A percentile compares a stretch with the other conserved stretches of the same genome.
These are phyloP conservation scores for Fusarium chlamydosporum DNA, from an alignment of 2,329 filamentous ascomycete genomes.

Conservation along the genomic window DNA sequence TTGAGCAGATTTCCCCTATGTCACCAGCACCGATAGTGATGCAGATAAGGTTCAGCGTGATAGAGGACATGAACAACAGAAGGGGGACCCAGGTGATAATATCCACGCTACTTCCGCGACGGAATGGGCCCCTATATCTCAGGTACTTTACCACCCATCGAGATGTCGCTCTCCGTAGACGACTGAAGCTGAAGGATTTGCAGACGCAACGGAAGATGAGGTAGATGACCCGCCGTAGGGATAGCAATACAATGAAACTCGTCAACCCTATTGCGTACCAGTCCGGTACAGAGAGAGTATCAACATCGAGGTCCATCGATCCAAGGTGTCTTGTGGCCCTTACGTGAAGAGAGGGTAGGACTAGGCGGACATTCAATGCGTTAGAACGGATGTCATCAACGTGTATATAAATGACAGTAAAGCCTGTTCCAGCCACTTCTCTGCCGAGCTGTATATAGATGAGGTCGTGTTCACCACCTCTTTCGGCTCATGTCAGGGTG, in stretches of 20 bases:
- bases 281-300: slow-evolving; percentile 2
- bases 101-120: slow-evolving; percentile 24
- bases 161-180: too few species aligned
- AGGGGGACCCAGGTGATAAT: slow-evolving; percentile 12
- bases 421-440: too few species aligned
- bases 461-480: too few species aligned
- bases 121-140: slow-evolving; percentile 13
- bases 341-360: neutral
- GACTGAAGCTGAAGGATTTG: slow-evolving; percentile 2
- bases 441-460: too few species aligned
- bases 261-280: slow-evolving; percentile 18
- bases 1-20: slow-evolving; percentile 3
- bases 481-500: too few species aligned
- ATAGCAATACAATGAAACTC: slow-evolving; percentile 3
- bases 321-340: slow-evolving; percentile 2
- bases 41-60: too few species aligned
- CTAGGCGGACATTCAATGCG: too few species aligned
- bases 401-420: too few species aligned
- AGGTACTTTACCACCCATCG: neutral
- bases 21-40: slow-evolving; percentile 5
- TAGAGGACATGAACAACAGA: slow-evolving; percentile 12
- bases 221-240: slow-evolving; percentile 6
- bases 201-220: slow-evolving; percentile 5
- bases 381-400: too few species aligned
- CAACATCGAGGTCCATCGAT: slow-evolving; percentile 9